Base-by-base conservation (phyloP, 2,329 filamentous ascomycete species). In the Penicillium fuscoglaucum region DNA sequence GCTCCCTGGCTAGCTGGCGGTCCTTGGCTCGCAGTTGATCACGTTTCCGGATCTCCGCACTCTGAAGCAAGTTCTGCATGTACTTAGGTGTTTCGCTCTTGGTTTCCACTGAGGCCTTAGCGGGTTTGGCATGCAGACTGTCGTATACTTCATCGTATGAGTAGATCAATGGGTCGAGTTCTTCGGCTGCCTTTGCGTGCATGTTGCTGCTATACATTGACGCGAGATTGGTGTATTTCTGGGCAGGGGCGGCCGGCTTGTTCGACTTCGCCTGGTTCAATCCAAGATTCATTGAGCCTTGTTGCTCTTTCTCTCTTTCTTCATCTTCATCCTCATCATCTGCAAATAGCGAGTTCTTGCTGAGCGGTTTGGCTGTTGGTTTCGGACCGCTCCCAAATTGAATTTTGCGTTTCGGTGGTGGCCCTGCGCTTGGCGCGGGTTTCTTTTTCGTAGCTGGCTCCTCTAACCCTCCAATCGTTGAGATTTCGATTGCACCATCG, bases 1-100 rank as follows among this genome's bases (percentile, higher is more conserved):
- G 79, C 67, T 88, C 86, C 58, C 80, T 80, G 52, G 84, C 81
- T 13, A 88, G 67, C 57, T 84, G 69, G 61, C 86, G 85, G 68
- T 88, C 86, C 37, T 81, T 79, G 19, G 86, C 86, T 8, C 85
- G 79, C 50, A 85, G 71, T 62, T 86, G 84, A 66, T 88, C 86
- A 49, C 86, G 83, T 69, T 88, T 87, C 12, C 86, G 82, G 33
- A 83, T 74, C 60, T 86, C 83, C 2, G 86, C 84, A 19, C 84
- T 84, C 35, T 82, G 80, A 35, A 87, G 76, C 17, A 88, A 73
- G 33, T 80, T 80, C 48, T 79, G 79, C 79, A 88, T 87, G 72
- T 88, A 88, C 59, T 84, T 85, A 0, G 86, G 84, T 45, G 62
- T 72, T 29, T 71, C 68, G 26, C 63, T 68, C 24, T 69, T 65